Conservation (phyloP, 2,329 filamentous ascomycete genomes). For the Phialophora verrucosa region DNA sequence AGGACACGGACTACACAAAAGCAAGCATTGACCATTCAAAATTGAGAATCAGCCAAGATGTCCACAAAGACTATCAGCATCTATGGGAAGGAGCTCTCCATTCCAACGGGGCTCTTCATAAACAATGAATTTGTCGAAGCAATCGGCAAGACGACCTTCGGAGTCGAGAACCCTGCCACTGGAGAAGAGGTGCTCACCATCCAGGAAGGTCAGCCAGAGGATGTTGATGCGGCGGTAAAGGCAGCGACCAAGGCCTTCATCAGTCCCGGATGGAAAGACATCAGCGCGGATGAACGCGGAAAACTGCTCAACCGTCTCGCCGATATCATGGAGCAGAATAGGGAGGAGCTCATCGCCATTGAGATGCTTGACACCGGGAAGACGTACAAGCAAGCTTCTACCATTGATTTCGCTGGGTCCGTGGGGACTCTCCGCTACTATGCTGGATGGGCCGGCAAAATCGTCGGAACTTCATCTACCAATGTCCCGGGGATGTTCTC, state of each 20-base stretch:
- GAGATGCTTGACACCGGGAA: conserved; percentile 85
- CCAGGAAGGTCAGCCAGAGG: conserved; percentile 42
- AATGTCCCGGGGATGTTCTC: conserved; percentile 74
- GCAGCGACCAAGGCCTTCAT: conserved; percentile 43
- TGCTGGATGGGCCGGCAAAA: conserved; percentile 79
- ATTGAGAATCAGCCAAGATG: not conserved
- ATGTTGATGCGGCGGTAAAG: conserved; percentile 46
- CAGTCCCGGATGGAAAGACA: conserved; percentile 61
- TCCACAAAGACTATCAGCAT: not conserved
- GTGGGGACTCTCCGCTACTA: conserved; percentile 78
- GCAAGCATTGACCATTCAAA: not conserved
- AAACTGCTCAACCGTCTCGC: conserved; percentile 54
- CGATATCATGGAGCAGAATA: conserved; percentile 69
- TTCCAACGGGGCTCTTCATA: conserved; percentile 47
- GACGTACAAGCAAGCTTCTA: conserved; percentile 67
- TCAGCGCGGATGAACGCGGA: conserved; percentile 47
- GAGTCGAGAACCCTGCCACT: conserved; percentile 42
- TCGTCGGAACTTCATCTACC: conserved; percentile 75
- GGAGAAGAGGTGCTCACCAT: conserved; percentile 43
- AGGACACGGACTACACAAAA: not conserved
- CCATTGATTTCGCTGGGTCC: conserved; percentile 71
- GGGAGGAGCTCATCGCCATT: conserved; percentile 65
- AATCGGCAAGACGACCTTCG: conserved; percentile 44
- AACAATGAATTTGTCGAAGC: conserved; percentile 50
- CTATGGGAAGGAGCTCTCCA: not conserved